Evolutionary conservation across 306 rosid species (phyloP).

Genomic region (Neltuma alba): DNA sequence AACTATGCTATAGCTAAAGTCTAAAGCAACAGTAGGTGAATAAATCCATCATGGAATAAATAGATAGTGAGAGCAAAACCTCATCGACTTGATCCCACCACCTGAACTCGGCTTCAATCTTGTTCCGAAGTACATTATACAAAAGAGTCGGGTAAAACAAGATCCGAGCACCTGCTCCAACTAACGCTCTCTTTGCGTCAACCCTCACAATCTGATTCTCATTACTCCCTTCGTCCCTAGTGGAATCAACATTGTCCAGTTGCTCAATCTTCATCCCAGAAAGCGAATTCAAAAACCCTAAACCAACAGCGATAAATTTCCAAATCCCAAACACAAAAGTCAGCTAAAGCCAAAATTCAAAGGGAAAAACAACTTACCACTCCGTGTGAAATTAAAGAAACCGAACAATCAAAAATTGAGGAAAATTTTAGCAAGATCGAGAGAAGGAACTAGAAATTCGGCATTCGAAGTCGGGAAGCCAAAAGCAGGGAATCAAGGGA

Average conservation of each 20-base stretch:
- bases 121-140: constrained; percentile 94
- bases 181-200: constrained; percentile 86
- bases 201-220: constrained; percentile 71
- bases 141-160: constrained; percentile 92
- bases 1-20: neutral
- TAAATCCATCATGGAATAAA: neutral
- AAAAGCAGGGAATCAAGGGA: neutral
- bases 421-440: neutral
- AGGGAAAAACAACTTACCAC: neutral
- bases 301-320: constrained; percentile 23
- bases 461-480: neutral
- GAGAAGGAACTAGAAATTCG: constrained; percentile 19
- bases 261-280: constrained; percentile 86
- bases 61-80: constrained; percentile 50
- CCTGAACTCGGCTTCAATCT: constrained; percentile 92
- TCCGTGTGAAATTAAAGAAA: constrained; percentile 27
- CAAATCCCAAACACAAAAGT: constrained; percentile 13
- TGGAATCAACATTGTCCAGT: constrained; percentile 64
- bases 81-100: constrained; percentile 99
- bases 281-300: constrained; percentile 26
- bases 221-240: constrained; percentile 39
- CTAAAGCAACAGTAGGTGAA: neutral
- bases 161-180: constrained; percentile 95
- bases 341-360: constrained; percentile 21
- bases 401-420: neutral